Evolutionary conservation across 75 land plant genomes (phyloP), one percentile per base, ranked within the genome.

Genomic region (Picea glauca): DNA sequence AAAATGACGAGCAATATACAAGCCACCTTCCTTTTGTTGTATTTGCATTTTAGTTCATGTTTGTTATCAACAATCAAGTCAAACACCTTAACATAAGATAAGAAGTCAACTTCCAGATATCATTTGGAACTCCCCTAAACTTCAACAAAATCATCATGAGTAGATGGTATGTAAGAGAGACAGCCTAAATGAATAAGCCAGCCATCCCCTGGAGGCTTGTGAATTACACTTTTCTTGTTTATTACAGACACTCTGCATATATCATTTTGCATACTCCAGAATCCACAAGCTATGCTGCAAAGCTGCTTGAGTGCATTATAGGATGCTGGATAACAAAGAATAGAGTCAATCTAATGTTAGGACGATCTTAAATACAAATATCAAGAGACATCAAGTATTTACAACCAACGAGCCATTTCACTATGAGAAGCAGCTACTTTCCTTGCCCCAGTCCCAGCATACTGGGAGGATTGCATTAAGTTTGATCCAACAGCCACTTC

Each of bases 351-450:
- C 40, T 32, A 65, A 32, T 14, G 33, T 32, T 18, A 9, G 17
- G 18, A 4, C 5, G 33, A 65, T 32, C 68, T 65, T 14, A 32
- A 17, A 32, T 65, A 32, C 18, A 65, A 65, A 32, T 65, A 65
- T 4, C 14, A 65, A 26, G 38, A 65, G 33, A 31, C 18, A 14
- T 65, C 20, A 32, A 31, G 17, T 35, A 4, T 65, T 65, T 65
- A 65, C 17, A 35, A 74, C 76, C 76, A 43, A 58, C 72, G 75
- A 82, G 85, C 80, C 54, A 79, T 40, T 74, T 87, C 85, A 33
- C 78, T 70, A 78, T 73, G 83, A 43, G 85, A 84, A 81, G 92
- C 87, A 66, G 90, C 88, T 26, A 86, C 83, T 86, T 90, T 90
- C 77, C 88, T 86, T 33, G 90, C 84, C 62, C 84, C 74, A 77